A percentile compares a stretch with the other conserved stretches of the same genome.
These are phyloP conservation scores for Huntiella savannae DNA, from an alignment of 2,329 filamentous ascomycete genomes.

Conservation along the genomic window DNA sequence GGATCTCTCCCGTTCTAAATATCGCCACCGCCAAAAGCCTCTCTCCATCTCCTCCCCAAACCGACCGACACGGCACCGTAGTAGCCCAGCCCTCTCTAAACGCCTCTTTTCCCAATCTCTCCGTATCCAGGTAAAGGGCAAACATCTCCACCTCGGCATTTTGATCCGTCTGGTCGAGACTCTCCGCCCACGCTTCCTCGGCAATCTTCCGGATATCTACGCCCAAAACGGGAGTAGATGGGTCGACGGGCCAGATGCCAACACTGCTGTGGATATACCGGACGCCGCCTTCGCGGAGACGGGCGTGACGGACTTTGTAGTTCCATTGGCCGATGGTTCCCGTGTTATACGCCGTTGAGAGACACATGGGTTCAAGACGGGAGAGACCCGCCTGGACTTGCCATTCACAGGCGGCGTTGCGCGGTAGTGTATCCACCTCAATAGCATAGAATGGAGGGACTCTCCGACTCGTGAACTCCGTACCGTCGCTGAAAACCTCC, in stretches of 20 bases:
- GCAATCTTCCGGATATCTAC: slow-evolving; percentile 8
- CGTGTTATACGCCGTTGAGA: slow-evolving; percentile 3
- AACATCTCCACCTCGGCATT: slow-evolving; percentile 4
- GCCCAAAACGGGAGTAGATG: slow-evolving; percentile 3
- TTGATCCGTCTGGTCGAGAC: slow-evolving; percentile 14
- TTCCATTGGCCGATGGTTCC: slow-evolving; percentile 5
- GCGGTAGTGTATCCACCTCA: slow-evolving; percentile 59
- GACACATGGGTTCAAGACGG: slow-evolving; percentile 13
- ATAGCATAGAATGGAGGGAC: slow-evolving; percentile 54
- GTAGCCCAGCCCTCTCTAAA: slow-evolving; percentile 10
- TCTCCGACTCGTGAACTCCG: slow-evolving; percentile 19
- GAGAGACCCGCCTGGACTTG: slow-evolving; percentile 45
- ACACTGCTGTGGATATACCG: slow-evolving; percentile 7
- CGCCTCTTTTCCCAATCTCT: slow-evolving; percentile 14
- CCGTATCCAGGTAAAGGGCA: slow-evolving; percentile 18
- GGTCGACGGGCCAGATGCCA: not conserved
- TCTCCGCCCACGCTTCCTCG: slow-evolving; percentile 13
- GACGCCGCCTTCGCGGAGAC: slow-evolving; percentile 5
- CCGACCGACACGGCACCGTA: slow-evolving; percentile 20
- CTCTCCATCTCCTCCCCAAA: slow-evolving; percentile 19
- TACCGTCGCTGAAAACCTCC: slow-evolving; percentile 23
- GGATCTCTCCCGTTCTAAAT: slow-evolving; percentile 14
- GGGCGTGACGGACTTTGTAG: slow-evolving; percentile 6
- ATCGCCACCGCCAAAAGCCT: slow-evolving; percentile 19
- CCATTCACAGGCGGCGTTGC: slow-evolving; percentile 66